Percentiles rank a stretch among this genome's conserved stretches.
These are phyloP conservation scores for Oryza glaberrima DNA, from an alignment of 176 grass and related monocot species.

Conservation along the genomic window DNA sequence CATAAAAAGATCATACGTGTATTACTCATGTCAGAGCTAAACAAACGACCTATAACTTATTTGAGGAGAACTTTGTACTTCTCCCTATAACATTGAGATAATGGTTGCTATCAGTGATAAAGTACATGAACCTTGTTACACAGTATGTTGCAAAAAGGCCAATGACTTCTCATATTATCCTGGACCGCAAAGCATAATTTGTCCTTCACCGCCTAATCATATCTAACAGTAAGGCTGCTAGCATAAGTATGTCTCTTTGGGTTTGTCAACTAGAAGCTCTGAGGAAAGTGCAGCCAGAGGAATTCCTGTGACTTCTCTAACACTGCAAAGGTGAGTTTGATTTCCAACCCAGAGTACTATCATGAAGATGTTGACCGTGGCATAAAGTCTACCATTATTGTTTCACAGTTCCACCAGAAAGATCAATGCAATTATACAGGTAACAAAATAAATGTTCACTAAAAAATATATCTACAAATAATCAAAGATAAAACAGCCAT, in stretches of 20 bases:
- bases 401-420: conserved; percentile 12
- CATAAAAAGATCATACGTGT: background rate
- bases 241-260: background rate
- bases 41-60: background rate
- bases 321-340: background rate
- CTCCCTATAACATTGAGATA: background rate
- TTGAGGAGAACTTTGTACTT: background rate
- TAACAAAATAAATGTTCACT: background rate
- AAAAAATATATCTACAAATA: background rate
- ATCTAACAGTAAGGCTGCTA: background rate
- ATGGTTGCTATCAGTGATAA: background rate
- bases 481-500: conserved; percentile 12
- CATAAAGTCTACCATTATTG: background rate
- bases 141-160: background rate
- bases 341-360: background rate
- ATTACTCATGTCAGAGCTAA: conserved; percentile 8
- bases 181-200: background rate
- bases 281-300: background rate
- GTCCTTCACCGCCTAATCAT: background rate
- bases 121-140: background rate
- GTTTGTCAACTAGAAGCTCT: background rate
- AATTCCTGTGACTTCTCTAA: background rate
- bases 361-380: conserved; percentile 14
- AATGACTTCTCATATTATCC: background rate
- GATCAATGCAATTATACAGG: background rate